phyloP scores from a whole-genome alignment of 2,329 filamentous ascomycete species.

The Passalora sequoiae region DNA sequence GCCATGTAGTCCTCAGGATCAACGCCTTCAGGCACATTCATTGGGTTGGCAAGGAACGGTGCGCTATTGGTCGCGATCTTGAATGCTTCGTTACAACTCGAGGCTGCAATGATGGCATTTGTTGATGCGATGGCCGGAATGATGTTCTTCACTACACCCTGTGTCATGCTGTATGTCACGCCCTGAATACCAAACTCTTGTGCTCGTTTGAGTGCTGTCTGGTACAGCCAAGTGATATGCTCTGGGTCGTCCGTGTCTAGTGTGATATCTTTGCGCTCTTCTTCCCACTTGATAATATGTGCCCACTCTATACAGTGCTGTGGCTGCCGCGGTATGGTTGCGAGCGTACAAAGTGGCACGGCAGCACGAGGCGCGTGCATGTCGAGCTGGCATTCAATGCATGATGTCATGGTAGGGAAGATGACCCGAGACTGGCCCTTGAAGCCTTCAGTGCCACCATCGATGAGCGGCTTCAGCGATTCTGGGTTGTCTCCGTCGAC shows the following conservation, averaged over 20 bases:
- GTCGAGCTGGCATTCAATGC: constrained; percentile 96
- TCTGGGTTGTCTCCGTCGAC: constrained; percentile 79
- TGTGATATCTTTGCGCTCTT: constrained; percentile 61
- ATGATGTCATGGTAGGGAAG: constrained; percentile 85
- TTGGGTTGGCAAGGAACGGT: constrained; percentile 69
- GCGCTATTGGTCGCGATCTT: constrained; percentile 84
- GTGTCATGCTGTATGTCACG: constrained; percentile 91
- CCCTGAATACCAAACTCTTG: constrained; percentile 84
- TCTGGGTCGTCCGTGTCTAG: constrained; percentile 95
- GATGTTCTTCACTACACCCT: constrained; percentile 98
- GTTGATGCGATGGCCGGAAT: constrained; percentile 97
- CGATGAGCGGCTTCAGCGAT: constrained; percentile 85
- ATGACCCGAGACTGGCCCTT: constrained; percentile 95
- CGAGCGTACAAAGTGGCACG: constrained; percentile 91
- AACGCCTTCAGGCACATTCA: constrained; percentile 33
- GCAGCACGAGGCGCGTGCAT: constrained; percentile 98
- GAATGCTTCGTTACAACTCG: constrained; percentile 93
- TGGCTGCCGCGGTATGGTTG: constrained; percentile 91
- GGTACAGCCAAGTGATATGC: constrained; percentile 94
- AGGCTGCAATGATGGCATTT: constrained; percentile 91
- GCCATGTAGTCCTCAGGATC: constrained; percentile 20
- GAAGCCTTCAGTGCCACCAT: constrained; percentile 96
- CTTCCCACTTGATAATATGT: constrained; percentile 95
- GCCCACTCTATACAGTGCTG: constrained; percentile 99
- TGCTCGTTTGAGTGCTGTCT: constrained; percentile 74